Evolutionary conservation across 192 early-diverging fungal genomes (phyloP).

Genomic region (Gonapodya prolifera): DNA sequence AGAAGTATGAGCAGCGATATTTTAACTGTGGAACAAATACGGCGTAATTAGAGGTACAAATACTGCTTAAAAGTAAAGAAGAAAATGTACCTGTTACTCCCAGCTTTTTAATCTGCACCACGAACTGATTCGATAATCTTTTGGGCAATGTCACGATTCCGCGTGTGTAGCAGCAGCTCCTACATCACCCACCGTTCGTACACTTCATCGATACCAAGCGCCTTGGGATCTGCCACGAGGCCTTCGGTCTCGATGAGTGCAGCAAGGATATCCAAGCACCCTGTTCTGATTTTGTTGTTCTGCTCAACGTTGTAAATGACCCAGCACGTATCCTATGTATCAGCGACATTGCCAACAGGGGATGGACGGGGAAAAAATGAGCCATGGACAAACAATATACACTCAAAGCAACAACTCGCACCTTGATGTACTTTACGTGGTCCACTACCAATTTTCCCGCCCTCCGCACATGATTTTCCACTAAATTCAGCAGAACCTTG

Average conservation of each 20-base stretch:
- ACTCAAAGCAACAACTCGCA: background rate
- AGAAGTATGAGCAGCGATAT: background rate
- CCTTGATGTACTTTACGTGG: background rate
- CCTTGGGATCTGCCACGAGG: background rate
- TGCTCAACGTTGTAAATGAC: background rate
- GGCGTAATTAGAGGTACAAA: background rate
- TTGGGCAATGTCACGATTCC: too few species aligned
- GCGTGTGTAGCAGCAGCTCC: too few species aligned
- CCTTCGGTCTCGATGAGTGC: background rate
- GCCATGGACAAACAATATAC: background rate
- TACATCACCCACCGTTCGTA: background rate
- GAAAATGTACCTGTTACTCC: background rate
- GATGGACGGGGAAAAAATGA: background rate
- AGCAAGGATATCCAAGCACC: background rate
- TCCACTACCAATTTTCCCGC: background rate
- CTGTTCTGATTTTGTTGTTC: background rate
- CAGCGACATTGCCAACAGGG: background rate
- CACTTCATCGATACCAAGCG: background rate
- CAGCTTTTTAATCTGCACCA: background rate
- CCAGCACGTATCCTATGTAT: background rate
- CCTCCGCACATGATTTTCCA: background rate
- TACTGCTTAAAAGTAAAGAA: background rate
- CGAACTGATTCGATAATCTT: background rate
- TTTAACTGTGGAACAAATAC: background rate
- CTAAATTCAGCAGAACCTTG: background rate